These are phyloP conservation scores for Saccharum spontaneum DNA, from an alignment of 176 grass and related monocot genomes.

Conservation along the genomic window DNA sequence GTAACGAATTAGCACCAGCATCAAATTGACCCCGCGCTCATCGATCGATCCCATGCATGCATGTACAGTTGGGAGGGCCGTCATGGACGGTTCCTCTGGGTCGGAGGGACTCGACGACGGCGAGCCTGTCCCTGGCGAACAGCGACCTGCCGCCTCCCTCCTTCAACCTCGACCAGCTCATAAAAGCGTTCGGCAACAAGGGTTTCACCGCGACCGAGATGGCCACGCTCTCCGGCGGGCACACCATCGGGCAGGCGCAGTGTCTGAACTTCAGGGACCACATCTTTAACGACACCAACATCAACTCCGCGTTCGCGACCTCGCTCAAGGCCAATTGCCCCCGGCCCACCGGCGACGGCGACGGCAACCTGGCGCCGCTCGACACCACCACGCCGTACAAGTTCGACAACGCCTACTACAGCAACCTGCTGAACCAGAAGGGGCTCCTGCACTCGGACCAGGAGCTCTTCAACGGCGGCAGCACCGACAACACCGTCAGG, in stretches of 20 bases:
- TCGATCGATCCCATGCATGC: not conserved
- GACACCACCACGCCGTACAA: conserved; percentile 38
- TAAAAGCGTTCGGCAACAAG: conserved; percentile 33
- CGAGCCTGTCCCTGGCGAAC: conserved; percentile 33
- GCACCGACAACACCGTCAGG: conserved; percentile 47
- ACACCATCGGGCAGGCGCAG: conserved; percentile 72
- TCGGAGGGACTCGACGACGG: conserved; percentile 41
- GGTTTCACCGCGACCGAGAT: conserved; percentile 53
- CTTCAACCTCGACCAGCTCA: conserved; percentile 41
- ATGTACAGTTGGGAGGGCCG: conserved; percentile 46
- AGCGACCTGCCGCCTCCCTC: conserved; percentile 41
- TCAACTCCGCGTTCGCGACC: conserved; percentile 36
- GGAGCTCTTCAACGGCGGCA: conserved; percentile 70
- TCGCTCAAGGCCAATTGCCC: conserved; percentile 66
- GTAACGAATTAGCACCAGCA: too few species aligned
- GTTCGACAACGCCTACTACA: conserved; percentile 70
- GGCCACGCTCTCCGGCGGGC: conserved; percentile 70
- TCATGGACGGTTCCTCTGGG: conserved; percentile 51
- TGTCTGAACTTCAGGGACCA: conserved; percentile 48
- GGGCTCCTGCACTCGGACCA: conserved; percentile 76
- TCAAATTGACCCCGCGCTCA: too few species aligned
- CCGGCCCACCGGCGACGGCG: not conserved
- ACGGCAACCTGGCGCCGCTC: conserved; percentile 59
- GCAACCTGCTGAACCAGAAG: conserved; percentile 45
- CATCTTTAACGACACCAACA: conserved; percentile 75